Base-by-base conservation (phyloP, 2,329 filamentous ascomycete genomes). In the Rhynchosporium secalis region DNA sequence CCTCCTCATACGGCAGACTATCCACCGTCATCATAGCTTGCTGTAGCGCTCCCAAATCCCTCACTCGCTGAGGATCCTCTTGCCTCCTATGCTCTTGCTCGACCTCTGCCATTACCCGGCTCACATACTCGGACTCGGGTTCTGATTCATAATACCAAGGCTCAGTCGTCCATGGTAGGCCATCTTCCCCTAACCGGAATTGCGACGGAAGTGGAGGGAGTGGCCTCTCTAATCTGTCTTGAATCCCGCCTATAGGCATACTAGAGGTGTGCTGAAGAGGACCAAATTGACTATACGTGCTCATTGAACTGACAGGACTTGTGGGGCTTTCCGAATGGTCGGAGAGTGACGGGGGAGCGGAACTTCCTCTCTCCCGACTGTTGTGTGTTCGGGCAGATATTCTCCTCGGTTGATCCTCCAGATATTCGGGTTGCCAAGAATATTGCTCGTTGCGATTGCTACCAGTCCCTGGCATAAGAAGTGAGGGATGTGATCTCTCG, bases 1-100 rank as follows among this genome's bases (percentile, higher is more conserved):
- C 41, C 46, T 72, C 68, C 70, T 73, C 70, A 36, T 70, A 26
- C 28, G 62, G 55, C 28, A 72, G 54, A 59, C 68, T 72, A 63
- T 71, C 72, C 31, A 74, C 71, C 7, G 72, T 73, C 72, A 74
- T 72, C 72, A 74, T 72, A 7, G 72, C 72, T 47, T 69, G 69
- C 38, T 72, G 71, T 43, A 74, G 57, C 13, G 68, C 62, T 51
- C 68, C 71, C 47, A 74, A 40, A 10, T 74, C 70, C 48, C 66
- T 62, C 20, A 70, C 67, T 13, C 70, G 60, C 41, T 69, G 67
- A 26, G 72, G 70, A 60, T 74, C 72, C 54, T 73, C 72, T 2
- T 58, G 58, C 10, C 68, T 68, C 55, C 58, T 47, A 41, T 64
- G 63, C 28, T 70, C 66, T 4, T 56, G 40, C 49, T 70, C 64